A percentile compares a stretch with the other conserved stretches of the same genome.
Conservation (phyloP, 768 basidiomycete genomes). For the Collybia sp. region DNA sequence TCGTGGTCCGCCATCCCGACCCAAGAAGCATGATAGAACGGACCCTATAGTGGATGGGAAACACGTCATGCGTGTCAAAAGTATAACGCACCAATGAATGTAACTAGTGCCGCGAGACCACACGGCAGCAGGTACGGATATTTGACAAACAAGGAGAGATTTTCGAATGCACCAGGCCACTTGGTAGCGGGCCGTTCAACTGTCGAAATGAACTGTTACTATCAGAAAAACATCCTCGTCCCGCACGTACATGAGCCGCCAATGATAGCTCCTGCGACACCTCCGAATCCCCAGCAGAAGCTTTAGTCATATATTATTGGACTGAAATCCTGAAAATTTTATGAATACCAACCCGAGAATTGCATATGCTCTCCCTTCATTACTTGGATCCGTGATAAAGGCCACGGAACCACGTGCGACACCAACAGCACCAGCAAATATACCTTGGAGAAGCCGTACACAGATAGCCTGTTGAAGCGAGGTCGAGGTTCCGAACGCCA, state of each 20-base stretch:
- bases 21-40: conserved; percentile 83
- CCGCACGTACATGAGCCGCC: conserved; percentile 71
- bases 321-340: background rate
- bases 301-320: conserved; percentile 27
- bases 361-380: conserved; percentile 93
- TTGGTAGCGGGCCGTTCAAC: conserved; percentile 84
- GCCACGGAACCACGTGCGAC: conserved; percentile 88
- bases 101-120: conserved; percentile 69
- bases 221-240: conserved; percentile 3
- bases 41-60: conserved; percentile 49
- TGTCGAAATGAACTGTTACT: conserved; percentile 22
- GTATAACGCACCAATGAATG: conserved; percentile 52
- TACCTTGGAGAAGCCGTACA: conserved; percentile 84
- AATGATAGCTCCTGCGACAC: conserved; percentile 84
- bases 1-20: conserved; percentile 85
- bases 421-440: conserved; percentile 92
- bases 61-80: conserved; percentile 3
- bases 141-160: conserved; percentile 59
- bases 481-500: conserved; percentile 73
- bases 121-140: conserved; percentile 94
- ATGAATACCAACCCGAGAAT: conserved; percentile 61
- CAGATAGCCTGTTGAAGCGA: conserved; percentile 76
- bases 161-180: conserved; percentile 74
- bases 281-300: conserved; percentile 96
- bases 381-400: conserved; percentile 84